These are phyloP conservation scores for Xylaria sp. DNA, from an alignment of 2,329 filamentous ascomycete genomes.

Conservation along the genomic window DNA sequence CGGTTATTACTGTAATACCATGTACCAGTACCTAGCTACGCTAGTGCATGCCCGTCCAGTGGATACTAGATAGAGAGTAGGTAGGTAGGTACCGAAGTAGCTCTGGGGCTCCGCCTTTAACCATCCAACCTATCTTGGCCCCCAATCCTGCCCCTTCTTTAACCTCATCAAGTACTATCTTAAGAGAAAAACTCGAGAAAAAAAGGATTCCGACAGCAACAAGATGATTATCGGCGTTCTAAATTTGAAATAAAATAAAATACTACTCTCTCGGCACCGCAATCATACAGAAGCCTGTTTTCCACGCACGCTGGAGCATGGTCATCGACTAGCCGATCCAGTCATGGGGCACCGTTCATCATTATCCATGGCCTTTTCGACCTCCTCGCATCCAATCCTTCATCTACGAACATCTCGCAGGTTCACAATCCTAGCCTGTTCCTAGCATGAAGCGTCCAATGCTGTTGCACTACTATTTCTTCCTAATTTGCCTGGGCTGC, in stretches of 20 bases:
- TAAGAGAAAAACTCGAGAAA: neutral
- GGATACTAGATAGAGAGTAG: too few species aligned
- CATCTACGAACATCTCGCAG: constrained; percentile 13
- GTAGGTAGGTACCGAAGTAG: too few species aligned
- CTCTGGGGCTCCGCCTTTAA: constrained; percentile 3
- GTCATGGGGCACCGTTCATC: constrained; percentile 11
- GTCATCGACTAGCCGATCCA: constrained; percentile 28
- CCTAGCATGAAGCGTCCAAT: constrained; percentile 25
- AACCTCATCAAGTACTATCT: constrained; percentile 23
- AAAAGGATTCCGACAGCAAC: neutral
- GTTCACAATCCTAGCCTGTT: constrained; percentile 13
- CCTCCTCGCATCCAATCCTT: constrained; percentile 29
- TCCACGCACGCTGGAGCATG: constrained; percentile 18
- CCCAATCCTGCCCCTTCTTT: constrained; percentile 18
- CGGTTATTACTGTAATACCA: too few species aligned
- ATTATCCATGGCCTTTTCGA: constrained; percentile 15
- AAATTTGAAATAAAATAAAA: constrained; percentile 15
- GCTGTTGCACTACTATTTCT: constrained; percentile 18
- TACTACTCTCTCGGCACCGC: neutral
- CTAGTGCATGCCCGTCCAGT: too few species aligned
- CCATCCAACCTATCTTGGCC: constrained; percentile 14
- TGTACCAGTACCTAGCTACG: too few species aligned
- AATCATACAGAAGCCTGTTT: constrained; percentile 20
- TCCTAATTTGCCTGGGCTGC: constrained; percentile 12
- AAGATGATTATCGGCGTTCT: neutral